Conservation (phyloP, 306 rosid species). For the Trifolium subterraneum region DNA sequence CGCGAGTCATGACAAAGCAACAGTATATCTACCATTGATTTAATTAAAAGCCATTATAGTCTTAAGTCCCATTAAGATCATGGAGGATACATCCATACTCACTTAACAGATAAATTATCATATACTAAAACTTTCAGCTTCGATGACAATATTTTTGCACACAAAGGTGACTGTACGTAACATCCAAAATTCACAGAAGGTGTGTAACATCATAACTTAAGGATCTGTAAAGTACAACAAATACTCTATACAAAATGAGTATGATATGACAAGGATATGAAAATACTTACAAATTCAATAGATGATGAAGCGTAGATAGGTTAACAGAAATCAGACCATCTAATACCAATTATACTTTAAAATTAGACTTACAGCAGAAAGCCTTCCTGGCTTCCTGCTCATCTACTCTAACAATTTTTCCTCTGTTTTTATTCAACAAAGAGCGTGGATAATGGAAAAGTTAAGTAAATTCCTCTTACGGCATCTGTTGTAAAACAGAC, state of each 20-base stretch:
- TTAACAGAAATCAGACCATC: neutral
- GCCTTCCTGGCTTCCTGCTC: slow-evolving; percentile 1
- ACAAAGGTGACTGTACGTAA: slow-evolving; percentile 5
- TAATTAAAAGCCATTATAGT: neutral
- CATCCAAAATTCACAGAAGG: slow-evolving; percentile 6
- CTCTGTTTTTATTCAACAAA: neutral
- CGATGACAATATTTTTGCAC: neutral
- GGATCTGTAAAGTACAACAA: too few species aligned
- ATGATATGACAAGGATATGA: neutral
- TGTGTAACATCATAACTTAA: neutral
- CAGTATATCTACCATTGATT: neutral
- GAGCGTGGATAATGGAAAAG: neutral
- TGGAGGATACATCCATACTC: neutral
- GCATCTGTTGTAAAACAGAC: neutral
- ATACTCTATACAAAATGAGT: neutral
- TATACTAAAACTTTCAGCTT: neutral
- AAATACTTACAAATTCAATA: slow-evolving; percentile 6
- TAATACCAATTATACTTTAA: neutral
- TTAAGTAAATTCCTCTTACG: neutral
- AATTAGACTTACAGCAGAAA: neutral
- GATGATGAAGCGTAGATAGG: neutral
- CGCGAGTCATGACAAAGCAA: neutral
- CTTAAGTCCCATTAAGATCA: neutral
- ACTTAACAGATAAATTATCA: neutral
- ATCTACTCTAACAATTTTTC: slow-evolving; percentile 2